A percentile compares a stretch with the other conserved stretches of the same genome.
phyloP scores from a whole-genome alignment of 2,329 filamentous ascomycete species.

The Microdochium bolleyi region DNA sequence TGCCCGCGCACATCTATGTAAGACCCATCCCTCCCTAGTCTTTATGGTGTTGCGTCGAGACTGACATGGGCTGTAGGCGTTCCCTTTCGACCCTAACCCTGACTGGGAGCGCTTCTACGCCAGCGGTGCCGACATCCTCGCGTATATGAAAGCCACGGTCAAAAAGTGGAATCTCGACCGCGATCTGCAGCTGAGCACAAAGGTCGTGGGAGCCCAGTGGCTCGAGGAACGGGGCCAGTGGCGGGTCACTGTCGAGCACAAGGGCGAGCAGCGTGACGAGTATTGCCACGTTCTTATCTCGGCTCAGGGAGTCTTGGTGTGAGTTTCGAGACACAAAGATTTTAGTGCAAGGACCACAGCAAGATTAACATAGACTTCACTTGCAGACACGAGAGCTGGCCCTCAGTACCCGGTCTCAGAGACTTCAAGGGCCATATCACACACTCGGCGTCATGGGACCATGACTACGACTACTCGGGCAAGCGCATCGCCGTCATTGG shows the following conservation, averaged over 20 bases:
- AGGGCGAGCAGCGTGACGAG: constrained; percentile 2
- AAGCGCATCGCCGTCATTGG: background rate
- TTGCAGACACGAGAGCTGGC: constrained; percentile 10
- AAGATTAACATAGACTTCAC: background rate
- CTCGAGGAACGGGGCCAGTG: constrained; percentile 14
- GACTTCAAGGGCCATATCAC: constrained; percentile 14
- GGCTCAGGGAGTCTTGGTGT: background rate
- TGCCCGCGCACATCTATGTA: constrained; percentile 13
- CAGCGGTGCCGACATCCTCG: constrained; percentile 44
- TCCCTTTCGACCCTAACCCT: constrained; percentile 46
- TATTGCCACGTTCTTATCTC: constrained; percentile 3
- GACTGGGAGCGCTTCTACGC: constrained; percentile 52
- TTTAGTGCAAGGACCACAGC: background rate
- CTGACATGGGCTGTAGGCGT: constrained; percentile 43
- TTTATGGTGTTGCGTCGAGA: too few relatives aligned
- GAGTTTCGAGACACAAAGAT: background rate
- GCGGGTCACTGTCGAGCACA: constrained; percentile 10
- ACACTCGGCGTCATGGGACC: constrained; percentile 14
- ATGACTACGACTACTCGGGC: constrained; percentile 8
- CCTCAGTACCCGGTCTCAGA: constrained; percentile 11
- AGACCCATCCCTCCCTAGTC: too few relatives aligned
- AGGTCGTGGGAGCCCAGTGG: constrained; percentile 21
- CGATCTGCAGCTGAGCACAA: constrained; percentile 23
- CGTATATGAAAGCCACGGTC: constrained; percentile 44
- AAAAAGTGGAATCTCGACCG: constrained; percentile 30